phyloP scores from a whole-genome alignment of 1,139 yeast genomes.

The Geotrichum carabidarum region DNA sequence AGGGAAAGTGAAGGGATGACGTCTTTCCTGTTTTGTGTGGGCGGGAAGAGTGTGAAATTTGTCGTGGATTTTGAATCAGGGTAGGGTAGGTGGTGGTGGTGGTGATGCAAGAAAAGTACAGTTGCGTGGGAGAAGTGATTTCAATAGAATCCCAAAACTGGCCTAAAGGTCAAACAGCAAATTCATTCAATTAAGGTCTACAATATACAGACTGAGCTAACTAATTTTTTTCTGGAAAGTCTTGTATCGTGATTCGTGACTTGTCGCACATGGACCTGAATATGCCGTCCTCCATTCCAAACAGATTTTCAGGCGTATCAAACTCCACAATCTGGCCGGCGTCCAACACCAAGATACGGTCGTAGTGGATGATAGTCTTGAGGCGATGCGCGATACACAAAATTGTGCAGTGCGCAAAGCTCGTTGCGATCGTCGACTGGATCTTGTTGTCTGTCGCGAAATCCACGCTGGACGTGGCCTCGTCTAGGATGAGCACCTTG shows the following conservation, averaged over 20 bases:
- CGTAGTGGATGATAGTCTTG: conserved; percentile 62
- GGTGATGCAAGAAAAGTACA: not conserved
- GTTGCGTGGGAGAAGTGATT: no score
- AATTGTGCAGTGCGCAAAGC: conserved; percentile 62
- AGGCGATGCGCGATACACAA: conserved; percentile 76
- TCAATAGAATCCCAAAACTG: no score
- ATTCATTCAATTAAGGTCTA: no score
- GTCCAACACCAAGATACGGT: conserved; percentile 61
- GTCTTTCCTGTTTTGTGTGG: not conserved
- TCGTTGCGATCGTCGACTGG: conserved; percentile 57
- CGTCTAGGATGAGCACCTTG: conserved; percentile 65
- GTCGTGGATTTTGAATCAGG: not conserved
- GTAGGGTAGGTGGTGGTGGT: not conserved
- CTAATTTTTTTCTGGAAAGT: conserved; percentile 29
- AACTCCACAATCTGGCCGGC: conserved; percentile 57
- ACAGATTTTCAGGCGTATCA: conserved; percentile 46
- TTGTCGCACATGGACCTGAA: conserved; percentile 61
- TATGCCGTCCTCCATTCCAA: conserved; percentile 41
- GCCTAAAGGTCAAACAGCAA: no score
- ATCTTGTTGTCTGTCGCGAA: conserved; percentile 69
- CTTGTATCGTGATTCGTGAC: conserved; percentile 45
- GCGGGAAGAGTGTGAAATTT: no score
- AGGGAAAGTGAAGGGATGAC: not conserved
- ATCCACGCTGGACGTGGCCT: conserved; percentile 80
- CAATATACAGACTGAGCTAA: no score